A percentile compares a stretch with the other conserved stretches of the same genome.
These are phyloP conservation scores for Crithidia thermophila DNA, from an alignment of 208 protist genomes.

Conservation along the genomic window DNA sequence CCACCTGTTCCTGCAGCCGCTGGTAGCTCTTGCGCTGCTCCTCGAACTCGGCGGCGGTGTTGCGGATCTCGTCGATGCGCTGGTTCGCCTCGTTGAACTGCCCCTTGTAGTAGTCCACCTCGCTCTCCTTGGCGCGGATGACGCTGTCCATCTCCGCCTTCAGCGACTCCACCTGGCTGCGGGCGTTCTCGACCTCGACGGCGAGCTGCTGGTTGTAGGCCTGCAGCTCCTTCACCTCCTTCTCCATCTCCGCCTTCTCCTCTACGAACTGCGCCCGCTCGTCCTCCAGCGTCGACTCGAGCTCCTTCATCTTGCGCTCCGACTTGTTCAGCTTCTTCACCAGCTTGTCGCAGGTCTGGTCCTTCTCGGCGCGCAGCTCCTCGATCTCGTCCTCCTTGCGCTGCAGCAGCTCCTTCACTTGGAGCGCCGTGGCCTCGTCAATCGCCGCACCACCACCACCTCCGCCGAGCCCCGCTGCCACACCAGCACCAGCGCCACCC, in stretches of 20 bases:
- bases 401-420: slow-evolving; percentile 81
- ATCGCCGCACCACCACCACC: slow-evolving; percentile 18
- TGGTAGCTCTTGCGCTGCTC: slow-evolving; percentile 82
- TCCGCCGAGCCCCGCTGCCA: not conserved
- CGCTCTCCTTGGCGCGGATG: slow-evolving; percentile 71
- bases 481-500: not conserved
- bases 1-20: slow-evolving; percentile 81
- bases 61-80: slow-evolving; percentile 70
- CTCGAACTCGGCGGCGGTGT: slow-evolving; percentile 65
- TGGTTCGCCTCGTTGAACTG: slow-evolving; percentile 58
- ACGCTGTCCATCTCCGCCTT: slow-evolving; percentile 65
- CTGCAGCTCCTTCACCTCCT: slow-evolving; percentile 69
- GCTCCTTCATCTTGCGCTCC: slow-evolving; percentile 74
- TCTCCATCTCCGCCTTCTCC: slow-evolving; percentile 68
- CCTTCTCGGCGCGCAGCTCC: slow-evolving; percentile 67
- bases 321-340: slow-evolving; percentile 93
- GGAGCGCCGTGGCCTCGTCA: slow-evolving; percentile 67
- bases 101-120: slow-evolving; percentile 74
- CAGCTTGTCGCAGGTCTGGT: slow-evolving; percentile 86
- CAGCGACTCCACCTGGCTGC: slow-evolving; percentile 51
- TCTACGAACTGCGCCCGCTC: slow-evolving; percentile 80
- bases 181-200: slow-evolving; percentile 80
- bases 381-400: slow-evolving; percentile 89
- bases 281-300: slow-evolving; percentile 76
- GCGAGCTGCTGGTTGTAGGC: slow-evolving; percentile 84